Evolutionary conservation across 352 stramenopile genomes (phyloP).

Genomic region (Phytopythium aichiense): DNA sequence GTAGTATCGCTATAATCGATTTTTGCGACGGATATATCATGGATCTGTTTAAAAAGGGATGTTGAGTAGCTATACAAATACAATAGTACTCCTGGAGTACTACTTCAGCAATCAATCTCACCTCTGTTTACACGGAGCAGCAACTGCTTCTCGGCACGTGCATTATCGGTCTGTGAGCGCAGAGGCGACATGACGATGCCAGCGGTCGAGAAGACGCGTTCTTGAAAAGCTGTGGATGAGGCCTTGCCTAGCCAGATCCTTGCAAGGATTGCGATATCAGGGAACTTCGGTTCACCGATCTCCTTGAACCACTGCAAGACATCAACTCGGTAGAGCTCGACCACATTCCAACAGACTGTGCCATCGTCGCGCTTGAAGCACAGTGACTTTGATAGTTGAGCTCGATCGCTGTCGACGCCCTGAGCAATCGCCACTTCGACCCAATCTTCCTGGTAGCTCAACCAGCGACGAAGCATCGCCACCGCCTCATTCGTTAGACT

Average conservation of each 20-base stretch:
- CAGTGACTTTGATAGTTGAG: not conserved
- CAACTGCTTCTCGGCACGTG: conserved; percentile 1
- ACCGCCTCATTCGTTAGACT: not conserved
- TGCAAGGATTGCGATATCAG: not conserved
- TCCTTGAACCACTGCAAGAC: not conserved
- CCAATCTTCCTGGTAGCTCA: conserved; percentile 1
- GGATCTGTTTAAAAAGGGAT: too few relatives aligned
- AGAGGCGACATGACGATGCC: not conserved
- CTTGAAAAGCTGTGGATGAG: conserved; percentile 4
- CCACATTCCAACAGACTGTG: not conserved
- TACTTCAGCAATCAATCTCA: not conserved
- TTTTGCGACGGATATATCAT: too few relatives aligned
- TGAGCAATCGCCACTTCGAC: not conserved
- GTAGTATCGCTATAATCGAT: too few relatives aligned
- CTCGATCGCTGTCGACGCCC: not conserved
- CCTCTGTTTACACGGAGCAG: not conserved
- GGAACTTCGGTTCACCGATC: not conserved
- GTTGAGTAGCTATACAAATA: not conserved
- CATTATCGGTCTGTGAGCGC: not conserved
- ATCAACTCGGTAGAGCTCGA: not conserved
- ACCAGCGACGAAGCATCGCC: not conserved
- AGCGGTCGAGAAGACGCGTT: not conserved
- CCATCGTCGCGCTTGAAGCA: not conserved
- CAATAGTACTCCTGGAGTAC: not conserved
- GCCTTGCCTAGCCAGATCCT: not conserved